Base-by-base conservation (phyloP, 495 filamentous ascomycete species). In the Neurospora pannonica region DNA sequence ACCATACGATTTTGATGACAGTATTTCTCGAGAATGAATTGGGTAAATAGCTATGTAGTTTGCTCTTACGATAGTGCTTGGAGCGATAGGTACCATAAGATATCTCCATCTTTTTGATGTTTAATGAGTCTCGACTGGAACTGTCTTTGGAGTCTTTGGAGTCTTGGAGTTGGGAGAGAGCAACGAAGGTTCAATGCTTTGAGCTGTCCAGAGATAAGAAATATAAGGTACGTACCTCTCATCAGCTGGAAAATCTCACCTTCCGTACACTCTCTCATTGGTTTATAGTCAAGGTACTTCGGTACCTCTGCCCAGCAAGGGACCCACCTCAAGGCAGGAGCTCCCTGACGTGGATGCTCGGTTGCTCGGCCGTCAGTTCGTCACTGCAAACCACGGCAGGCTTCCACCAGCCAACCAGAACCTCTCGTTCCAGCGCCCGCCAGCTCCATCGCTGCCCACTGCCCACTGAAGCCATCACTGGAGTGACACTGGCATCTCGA, bases 261-360 rank as follows among this genome's bases (percentile, higher is more conserved):
- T 34, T 62, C 54, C 54, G 54, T 17, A 4, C 54, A 31, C 1
- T 17, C 28, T 19, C 0, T 17, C 54, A 62, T 62, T 62, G 24
- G 54, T 19, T 1, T 0, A 8, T 2, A 9, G 3, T 19, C 28
- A 7, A 31, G 13, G 54, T 34, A 34, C 24, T 28, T 28, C 1
- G 28, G 28, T 62, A 62, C 28, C 15, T 34, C 13, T 3, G 19
- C 13, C 21, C 24, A 62, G 54, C 54, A 62, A 34, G 28, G 28
- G 28, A 62, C 54, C 54, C 54, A 42, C 34, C 34, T 76, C 79
- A 79, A 81, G 79, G 79, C 79, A 81, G 79, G 79, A 81, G 78
- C 78, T 80, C 75, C 78, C 79, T 81, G 77, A 81, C 79, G 78
- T 81, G 79, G 78, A 81, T 72, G 40, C 60, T 72, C 21, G 39